Percentiles rank a stretch among this genome's conserved stretches.
Evolutionary conservation across 257 asterid genomes (phyloP).

Genomic region (Misopates orontium): DNA sequence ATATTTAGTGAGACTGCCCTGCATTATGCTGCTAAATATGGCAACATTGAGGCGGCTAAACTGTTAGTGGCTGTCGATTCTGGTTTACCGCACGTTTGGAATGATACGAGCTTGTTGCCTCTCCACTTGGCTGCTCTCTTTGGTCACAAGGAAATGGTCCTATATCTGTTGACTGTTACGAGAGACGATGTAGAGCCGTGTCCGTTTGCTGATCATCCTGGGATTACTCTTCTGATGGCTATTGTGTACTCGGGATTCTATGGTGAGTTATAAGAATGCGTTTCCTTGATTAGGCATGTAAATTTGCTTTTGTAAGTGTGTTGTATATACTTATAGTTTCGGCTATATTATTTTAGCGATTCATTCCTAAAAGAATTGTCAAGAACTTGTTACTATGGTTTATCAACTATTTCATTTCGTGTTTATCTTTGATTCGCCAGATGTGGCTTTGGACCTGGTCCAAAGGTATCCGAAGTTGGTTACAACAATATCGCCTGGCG

Average conservation of each 20-base stretch:
- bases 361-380: background rate
- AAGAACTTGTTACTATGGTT: background rate
- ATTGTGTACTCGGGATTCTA: constrained; percentile 36
- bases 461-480: constrained; percentile 35
- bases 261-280: constrained; percentile 32
- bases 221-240: constrained; percentile 32
- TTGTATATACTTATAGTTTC: background rate
- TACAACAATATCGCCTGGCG: constrained; percentile 30
- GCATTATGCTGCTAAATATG: constrained; percentile 40
- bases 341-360: background rate
- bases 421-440: constrained; percentile 27
- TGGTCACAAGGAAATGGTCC: constrained; percentile 37
- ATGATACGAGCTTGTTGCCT: constrained; percentile 25
- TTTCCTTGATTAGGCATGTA: background rate
- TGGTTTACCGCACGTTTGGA: constrained; percentile 34
- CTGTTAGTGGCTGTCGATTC: constrained; percentile 30
- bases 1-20: constrained; percentile 36
- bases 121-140: constrained; percentile 43
- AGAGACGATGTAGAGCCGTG: constrained; percentile 29
- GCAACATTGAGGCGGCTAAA: constrained; percentile 39
- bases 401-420: background rate
- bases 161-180: constrained; percentile 34
- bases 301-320: no score
- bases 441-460: constrained; percentile 41
- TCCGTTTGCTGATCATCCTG: constrained; percentile 33